Evolutionary conservation across 1,284 basidiomycete species (phyloP).

Genomic region (Heterobasidion parviporum): DNA sequence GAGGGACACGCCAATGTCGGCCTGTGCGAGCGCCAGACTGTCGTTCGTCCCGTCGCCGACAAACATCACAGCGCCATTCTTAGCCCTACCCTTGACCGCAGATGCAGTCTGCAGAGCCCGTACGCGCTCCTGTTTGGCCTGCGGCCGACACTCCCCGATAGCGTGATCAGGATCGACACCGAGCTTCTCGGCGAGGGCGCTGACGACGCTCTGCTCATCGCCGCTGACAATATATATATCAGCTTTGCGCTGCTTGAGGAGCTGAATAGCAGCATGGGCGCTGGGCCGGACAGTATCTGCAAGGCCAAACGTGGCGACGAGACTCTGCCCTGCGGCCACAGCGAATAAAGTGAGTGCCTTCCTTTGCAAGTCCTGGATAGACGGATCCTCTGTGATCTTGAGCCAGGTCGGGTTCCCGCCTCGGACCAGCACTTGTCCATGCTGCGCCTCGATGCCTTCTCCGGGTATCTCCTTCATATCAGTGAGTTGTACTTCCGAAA

Average conservation of each 20-base stretch:
- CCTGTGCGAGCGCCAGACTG: conserved; percentile 41
- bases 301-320: conserved; percentile 36
- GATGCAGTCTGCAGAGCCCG: conserved; percentile 20
- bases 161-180: conserved; percentile 33
- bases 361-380: conserved; percentile 14
- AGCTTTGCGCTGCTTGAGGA: conserved; percentile 28
- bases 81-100: conserved; percentile 2
- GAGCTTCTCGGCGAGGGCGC: conserved; percentile 33
- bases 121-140: conserved; percentile 42
- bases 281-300: conserved; percentile 41
- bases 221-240: conserved; percentile 45
- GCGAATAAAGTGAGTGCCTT: conserved; percentile 28
- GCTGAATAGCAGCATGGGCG: conserved; percentile 28
- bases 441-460: conserved; percentile 25
- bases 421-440: conserved; percentile 19
- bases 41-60: conserved; percentile 47
- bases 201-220: conserved; percentile 43
- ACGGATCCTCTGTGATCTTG: conserved; percentile 15
- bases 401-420: conserved; percentile 30
- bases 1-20: conserved; percentile 40
- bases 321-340: conserved; percentile 20
- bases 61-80: conserved; percentile 24
- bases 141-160: conserved; percentile 38
- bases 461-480: conserved; percentile 25
- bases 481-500: conserved; percentile 7